These are phyloP conservation scores for Starmerella scarabaei DNA, from an alignment of 805 yeast species.

Conservation along the genomic window DNA sequence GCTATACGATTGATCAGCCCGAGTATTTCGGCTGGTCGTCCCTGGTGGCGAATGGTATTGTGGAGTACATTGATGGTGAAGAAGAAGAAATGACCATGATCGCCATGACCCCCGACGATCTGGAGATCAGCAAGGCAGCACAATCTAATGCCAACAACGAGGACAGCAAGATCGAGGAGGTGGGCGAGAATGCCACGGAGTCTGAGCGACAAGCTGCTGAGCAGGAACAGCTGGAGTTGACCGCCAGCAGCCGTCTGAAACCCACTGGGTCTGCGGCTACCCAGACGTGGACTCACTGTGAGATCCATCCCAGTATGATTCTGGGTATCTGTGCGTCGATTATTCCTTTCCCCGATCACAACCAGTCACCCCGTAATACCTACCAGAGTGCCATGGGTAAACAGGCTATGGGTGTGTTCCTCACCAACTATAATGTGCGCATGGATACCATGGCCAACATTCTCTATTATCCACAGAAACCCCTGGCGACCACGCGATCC, in stretches of 20 bases:
- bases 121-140: conserved; percentile 43
- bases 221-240: conserved; percentile 22
- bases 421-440: conserved; percentile 88
- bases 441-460: conserved; percentile 99
- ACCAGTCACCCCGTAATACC: conserved; percentile 98
- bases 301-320: conserved; percentile 97
- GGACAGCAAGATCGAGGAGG: conserved; percentile 20
- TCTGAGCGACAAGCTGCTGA: conserved; percentile 27
- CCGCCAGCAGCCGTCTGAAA: conserved; percentile 79
- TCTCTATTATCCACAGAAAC: conserved; percentile 93
- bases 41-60: conserved; percentile 69
- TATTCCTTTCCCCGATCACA: conserved; percentile 99
- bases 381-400: conserved; percentile 99
- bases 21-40: conserved; percentile 67
- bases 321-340: conserved; percentile 97
- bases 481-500: conserved; percentile 92
- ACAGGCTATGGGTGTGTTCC: conserved; percentile 98
- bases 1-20: conserved; percentile 39
- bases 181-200: conserved; percentile 1
- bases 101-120: conserved; percentile 97
- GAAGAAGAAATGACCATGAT: conserved; percentile 97
- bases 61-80: conserved; percentile 96
- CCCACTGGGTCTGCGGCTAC: conserved; percentile 47
- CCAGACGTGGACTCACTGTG: conserved; percentile 94
- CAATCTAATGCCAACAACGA: neutral